A percentile compares a stretch with the other conserved stretches of the same genome.
phyloP scores from a whole-genome alignment of 2,329 filamentous ascomycete species.

The Alternaria sp. region DNA sequence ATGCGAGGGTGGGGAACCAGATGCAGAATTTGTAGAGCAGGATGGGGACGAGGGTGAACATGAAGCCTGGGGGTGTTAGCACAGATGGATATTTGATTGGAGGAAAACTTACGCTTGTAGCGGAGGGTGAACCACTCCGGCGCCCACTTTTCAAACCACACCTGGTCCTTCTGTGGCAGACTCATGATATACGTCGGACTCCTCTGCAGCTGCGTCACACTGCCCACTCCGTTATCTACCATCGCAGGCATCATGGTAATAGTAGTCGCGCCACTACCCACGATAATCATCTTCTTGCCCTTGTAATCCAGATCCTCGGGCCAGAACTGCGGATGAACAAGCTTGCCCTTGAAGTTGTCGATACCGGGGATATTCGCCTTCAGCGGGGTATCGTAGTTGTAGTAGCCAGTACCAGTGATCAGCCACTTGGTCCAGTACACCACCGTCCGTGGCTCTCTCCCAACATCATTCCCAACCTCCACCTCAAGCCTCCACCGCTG shows the following conservation, averaged over 20 bases:
- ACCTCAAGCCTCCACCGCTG: conserved; percentile 56
- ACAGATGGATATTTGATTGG: too few species aligned
- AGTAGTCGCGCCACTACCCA: conserved; percentile 81
- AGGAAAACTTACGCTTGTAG: conserved; percentile 56
- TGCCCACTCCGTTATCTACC: conserved; percentile 64
- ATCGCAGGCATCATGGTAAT: conserved; percentile 77
- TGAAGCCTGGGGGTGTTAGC: conserved; percentile 41
- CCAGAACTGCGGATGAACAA: conserved; percentile 79
- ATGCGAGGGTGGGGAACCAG: conserved; percentile 59
- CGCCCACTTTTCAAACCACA: conserved; percentile 48
- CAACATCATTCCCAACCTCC: conserved; percentile 17
- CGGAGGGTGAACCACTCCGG: conserved; percentile 56
- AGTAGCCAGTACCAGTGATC: conserved; percentile 73
- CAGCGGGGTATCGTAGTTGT: conserved; percentile 71
- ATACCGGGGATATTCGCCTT: conserved; percentile 69
- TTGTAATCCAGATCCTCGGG: conserved; percentile 70
- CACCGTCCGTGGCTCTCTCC: conserved; percentile 43
- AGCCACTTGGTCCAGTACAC: conserved; percentile 55
- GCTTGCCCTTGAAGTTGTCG: conserved; percentile 66
- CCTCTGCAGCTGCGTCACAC: conserved; percentile 81
- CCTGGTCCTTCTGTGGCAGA: conserved; percentile 53
- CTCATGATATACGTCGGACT: conserved; percentile 69
- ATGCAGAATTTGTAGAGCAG: conserved; percentile 60
- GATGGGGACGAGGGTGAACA: conserved; percentile 57
- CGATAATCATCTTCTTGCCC: conserved; percentile 71